These are phyloP conservation scores for Saprolegnia parasitica DNA, from an alignment of 352 stramenopile species.

Conservation along the genomic window DNA sequence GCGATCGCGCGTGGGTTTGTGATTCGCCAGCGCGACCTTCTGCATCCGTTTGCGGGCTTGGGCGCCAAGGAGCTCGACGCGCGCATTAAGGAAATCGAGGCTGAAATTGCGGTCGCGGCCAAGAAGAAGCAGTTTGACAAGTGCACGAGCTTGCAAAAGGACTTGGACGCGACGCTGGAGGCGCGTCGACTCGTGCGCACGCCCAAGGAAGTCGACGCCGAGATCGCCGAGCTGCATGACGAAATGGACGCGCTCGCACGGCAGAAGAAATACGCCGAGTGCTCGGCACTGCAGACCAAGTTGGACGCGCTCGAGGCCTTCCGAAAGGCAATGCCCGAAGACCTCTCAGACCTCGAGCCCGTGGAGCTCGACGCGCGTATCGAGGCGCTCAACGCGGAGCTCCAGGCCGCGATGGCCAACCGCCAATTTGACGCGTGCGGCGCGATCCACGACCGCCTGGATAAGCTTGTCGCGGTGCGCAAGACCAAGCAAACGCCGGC, in stretches of 20 bases:
- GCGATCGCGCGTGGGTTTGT: constrained; percentile 66
- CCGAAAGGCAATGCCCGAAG: constrained; percentile 71
- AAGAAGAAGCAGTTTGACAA: constrained; percentile 81
- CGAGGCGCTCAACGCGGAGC: constrained; percentile 50
- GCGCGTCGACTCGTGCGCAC: constrained; percentile 82
- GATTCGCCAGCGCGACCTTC: constrained; percentile 64
- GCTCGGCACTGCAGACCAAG: constrained; percentile 75
- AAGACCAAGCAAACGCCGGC: constrained; percentile 85
- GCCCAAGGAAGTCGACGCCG: constrained; percentile 76
- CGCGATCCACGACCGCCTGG: constrained; percentile 61
- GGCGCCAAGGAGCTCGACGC: constrained; percentile 72
- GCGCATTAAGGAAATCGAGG: constrained; percentile 72
- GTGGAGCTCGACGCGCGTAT: constrained; percentile 81
- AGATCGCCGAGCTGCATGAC: constrained; percentile 66
- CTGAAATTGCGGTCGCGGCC: constrained; percentile 69
- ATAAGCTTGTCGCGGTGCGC: constrained; percentile 56
- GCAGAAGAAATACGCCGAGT: constrained; percentile 77
- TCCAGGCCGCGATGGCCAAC: constrained; percentile 69
- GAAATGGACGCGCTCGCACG: constrained; percentile 72
- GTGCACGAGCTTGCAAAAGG: constrained; percentile 77
- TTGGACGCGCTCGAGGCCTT: constrained; percentile 72
- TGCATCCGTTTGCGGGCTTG: constrained; percentile 71
- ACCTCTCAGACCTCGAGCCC: constrained; percentile 80
- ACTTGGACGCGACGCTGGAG: constrained; percentile 75
- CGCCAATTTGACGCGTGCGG: constrained; percentile 77